Percentiles rank a stretch among this genome's conserved stretches.
Conservation (phyloP, 2,329 filamentous ascomycete species). For the Pseudocercospora pini-densiflorae region DNA sequence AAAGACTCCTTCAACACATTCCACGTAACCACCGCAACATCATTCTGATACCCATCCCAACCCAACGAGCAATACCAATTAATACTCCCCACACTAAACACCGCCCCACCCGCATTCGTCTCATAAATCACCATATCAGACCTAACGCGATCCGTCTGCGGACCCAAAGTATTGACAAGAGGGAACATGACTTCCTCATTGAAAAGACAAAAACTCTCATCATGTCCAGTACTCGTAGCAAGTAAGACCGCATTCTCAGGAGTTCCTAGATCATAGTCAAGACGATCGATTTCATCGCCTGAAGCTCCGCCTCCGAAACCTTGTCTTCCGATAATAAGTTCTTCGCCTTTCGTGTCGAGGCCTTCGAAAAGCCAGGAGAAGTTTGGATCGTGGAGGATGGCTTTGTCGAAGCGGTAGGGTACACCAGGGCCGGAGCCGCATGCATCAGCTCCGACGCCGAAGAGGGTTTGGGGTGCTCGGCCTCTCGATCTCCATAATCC, state of each 20-base stretch:
- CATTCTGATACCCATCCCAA: conserved; percentile 10
- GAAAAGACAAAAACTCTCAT: conserved; percentile 13
- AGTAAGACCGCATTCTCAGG: conserved; percentile 10
- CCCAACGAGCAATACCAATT: conserved; percentile 16
- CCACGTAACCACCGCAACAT: conserved; percentile 9
- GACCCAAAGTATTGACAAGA: conserved; percentile 4
- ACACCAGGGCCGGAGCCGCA: conserved; percentile 12
- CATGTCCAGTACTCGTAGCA: conserved; percentile 7
- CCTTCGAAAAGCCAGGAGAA: conserved; percentile 3
- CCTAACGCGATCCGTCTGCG: conserved; percentile 2
- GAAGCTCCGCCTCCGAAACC: conserved; percentile 12
- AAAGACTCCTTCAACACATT: conserved; percentile 13
- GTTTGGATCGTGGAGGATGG: background rate
- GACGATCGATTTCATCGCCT: conserved; percentile 15
- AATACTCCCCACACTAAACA: conserved; percentile 13
- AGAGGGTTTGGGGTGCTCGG: conserved; percentile 7
- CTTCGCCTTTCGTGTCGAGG: background rate
- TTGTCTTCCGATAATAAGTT: conserved; percentile 3
- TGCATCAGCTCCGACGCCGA: conserved; percentile 3
- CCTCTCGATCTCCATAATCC: conserved; percentile 12
- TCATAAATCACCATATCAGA: conserved; percentile 14
- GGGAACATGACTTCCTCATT: conserved; percentile 16
- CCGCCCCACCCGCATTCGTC: conserved; percentile 9
- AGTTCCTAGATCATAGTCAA: conserved; percentile 10
- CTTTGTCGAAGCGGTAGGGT: background rate